Conservation (phyloP, 306 rosid genomes). For the Pachyrhizus erosus region DNA sequence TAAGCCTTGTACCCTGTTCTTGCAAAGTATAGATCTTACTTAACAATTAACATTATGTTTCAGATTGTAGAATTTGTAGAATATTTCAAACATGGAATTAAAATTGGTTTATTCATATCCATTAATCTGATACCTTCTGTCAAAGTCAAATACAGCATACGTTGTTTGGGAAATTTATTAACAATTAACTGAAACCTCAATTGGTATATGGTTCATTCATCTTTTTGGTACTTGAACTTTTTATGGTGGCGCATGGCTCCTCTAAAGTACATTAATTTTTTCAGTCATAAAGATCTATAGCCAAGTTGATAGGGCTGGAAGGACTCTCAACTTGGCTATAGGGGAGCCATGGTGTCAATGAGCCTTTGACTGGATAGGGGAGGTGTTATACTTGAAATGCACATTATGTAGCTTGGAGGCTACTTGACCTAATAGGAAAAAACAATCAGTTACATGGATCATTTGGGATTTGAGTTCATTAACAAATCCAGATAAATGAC, state of each 20-base stretch:
- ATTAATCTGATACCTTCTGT: background rate
- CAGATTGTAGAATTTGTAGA: background rate
- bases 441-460: background rate
- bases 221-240: background rate
- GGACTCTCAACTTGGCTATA: too few species aligned
- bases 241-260: background rate
- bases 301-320: background rate
- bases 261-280: background rate
- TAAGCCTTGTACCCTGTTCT: background rate
- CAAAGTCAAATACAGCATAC: background rate
- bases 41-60: background rate
- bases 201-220: background rate
- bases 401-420: background rate
- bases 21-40: background rate
- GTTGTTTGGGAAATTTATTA: background rate
- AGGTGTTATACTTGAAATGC: background rate
- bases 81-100: background rate
- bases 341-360: background rate
- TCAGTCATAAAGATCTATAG: background rate
- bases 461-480: conserved; percentile 5
- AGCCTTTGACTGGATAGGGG: background rate
- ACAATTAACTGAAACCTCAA: background rate
- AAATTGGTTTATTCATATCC: background rate
- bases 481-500: background rate
- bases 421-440: background rate